Base-by-base conservation (phyloP, 345 rosid genomes). In the Eucalyptus erythrocorys region DNA sequence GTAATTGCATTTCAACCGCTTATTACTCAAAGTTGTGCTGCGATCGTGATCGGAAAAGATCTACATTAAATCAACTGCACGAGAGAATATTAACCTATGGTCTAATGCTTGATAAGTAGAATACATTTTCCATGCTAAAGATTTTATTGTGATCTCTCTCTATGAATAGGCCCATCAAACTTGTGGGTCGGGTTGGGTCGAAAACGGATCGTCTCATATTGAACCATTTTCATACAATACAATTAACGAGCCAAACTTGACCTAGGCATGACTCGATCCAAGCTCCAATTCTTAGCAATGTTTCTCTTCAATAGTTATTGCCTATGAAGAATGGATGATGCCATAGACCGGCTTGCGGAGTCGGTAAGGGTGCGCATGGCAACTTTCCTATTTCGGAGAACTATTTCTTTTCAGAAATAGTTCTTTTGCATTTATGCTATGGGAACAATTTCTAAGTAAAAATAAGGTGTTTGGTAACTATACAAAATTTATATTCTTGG, bases 151-250 rank as follows among this genome's bases (percentile, higher is more conserved):
- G 1, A 57, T 24, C 64, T 22, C n/a, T 24, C 13, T 24, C 13
- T 26, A 4, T 57, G 64, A 51, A 51, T 51, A 51, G 55, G n/a
- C 13, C 13, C 12, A 4, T 24, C 59, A 24, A 57, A 24, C 30
- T 24, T 24, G n/a, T 4, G 64, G 64, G 13, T 55, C 0, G 5
- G 61, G 30, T 55, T 0, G 6, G 13, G 64, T 57, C 0, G 0
- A 55, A 55, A 55, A 55, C 3, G 0, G 1, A 57, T 26, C 13
- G 1, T 10, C 13, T 26, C 6, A 10, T 57, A 57, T 57, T 57
- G 6, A 55, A 57, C 0, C 6, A 57, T 57, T 4, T 24, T 57
- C 13, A 57, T 57, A 6, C 30, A 2, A 57, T 57, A 57, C 30
- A 57, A 2, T 57, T 57, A 24, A 26, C 1, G 61, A 10, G 30